A percentile compares a stretch with the other conserved stretches of the same genome.
These are phyloP conservation scores for Tarenaya hassleriana DNA, from an alignment of 345 rosid species.

Conservation along the genomic window DNA sequence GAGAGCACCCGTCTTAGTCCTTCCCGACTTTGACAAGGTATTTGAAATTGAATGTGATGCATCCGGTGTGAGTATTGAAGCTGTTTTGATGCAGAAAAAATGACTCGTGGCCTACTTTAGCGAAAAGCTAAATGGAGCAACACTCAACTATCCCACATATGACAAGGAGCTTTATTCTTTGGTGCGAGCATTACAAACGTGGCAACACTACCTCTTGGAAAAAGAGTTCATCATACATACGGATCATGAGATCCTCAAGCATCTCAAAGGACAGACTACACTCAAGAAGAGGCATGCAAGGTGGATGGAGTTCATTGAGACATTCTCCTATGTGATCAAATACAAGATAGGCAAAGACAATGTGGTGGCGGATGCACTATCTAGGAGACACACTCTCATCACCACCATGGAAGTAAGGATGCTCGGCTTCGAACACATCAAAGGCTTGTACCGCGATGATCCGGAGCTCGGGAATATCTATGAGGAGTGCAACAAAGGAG, in stretches of 20 bases:
- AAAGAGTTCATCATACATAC: no score
- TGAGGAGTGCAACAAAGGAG: no score
- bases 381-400: neutral
- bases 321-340: neutral
- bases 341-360: neutral
- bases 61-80: neutral
- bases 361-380: neutral
- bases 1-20: no score
- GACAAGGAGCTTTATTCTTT: neutral
- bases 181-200: neutral
- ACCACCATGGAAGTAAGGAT: no score
- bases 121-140: neutral
- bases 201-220: neutral
- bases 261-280: neutral
- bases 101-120: neutral
- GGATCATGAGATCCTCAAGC: neutral
- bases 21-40: neutral
- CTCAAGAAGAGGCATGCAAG: neutral
- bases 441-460: no score
- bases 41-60: neutral
- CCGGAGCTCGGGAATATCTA: no score
- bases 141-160: neutral
- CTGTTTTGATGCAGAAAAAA: neutral
- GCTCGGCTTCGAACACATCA: no score
- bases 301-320: neutral